Evolutionary conservation across 108 stramenopile genomes (phyloP), one percentile per base, ranked within the genome.

Genomic region (Fragilaria crotonensis): DNA sequence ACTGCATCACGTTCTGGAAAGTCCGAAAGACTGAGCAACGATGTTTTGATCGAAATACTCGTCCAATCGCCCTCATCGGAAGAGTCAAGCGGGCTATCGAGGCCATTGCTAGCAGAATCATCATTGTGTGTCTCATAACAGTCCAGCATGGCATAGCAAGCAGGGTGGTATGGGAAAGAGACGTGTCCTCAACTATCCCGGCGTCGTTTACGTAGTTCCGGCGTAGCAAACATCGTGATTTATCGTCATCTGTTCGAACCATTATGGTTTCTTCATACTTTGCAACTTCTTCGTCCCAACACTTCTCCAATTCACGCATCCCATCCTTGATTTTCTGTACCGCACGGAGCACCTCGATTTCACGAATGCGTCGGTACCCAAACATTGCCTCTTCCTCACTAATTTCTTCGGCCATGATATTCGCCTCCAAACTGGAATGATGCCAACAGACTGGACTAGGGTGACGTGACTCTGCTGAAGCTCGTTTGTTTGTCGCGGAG

Each of bases 91-190:
- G n/a, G n/a, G n/a, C n/a, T n/a, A 57, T 32, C 7, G n/a, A 33
- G n/a, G n/a, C n/a, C n/a, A n/a, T n/a, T n/a, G n/a, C n/a, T n/a
- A n/a, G n/a, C 9, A 49, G 5, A 7, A 5, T 49, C 48, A 49
- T 49, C 48, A 49, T 21, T 49, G 5, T 5, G 5, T 41, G 5
- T 7, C 9, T 81, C 73, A 47, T 77, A 81, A 55, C 68, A 72
- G 29, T 78, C 73, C 57, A 81, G 29, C 14, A 81, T 52, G 11
- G 69, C 57, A 56, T 81, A 81, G 18, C 70, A 63, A 17, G 73
- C 33, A 27, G 26, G 23, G 36, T 81, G 76, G 57, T 81, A 81
- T 1, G 79, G 79, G 50, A 71, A 81, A 81, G 46, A 18, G 50
- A 30, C 28, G 59, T 14, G 33, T 81, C 66, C 9, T 66, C 23